Base-by-base conservation (phyloP, 495 filamentous ascomycete species). In the Rusavskia elegans region DNA sequence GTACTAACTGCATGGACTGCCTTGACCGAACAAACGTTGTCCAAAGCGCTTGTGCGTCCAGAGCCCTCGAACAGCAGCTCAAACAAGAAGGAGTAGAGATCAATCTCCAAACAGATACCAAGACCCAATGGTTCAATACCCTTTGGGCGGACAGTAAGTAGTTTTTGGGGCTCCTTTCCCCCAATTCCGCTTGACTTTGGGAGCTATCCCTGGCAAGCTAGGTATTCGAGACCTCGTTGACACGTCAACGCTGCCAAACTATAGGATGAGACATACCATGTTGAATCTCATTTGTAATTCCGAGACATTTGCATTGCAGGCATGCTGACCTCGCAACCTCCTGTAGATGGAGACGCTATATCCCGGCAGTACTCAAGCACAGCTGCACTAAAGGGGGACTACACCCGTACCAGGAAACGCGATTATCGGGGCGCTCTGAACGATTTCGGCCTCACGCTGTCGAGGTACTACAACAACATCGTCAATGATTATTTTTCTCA, bases 1-100 rank as follows among this genome's bases (percentile, higher is more conserved):
- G 90, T 50, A 95, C 87, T 3, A 96, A 97, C 62, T 97, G 90
- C 64, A 97, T 97, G 90, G 90, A 97, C 60, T 97, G 90, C 58
- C 75, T 97, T 14, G 89, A 96, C 59, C 80, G 89, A 27, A 96
- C 90, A 2, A 94, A 94, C 54, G 87, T 96, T 30, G 87, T 89
- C 20, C 90, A 95, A 66, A 88, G 84, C 58, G 89, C 87, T 0
- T 84, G 83, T 61, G 89, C 77, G 1, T 82, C 84, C 55, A 73
- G 79, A 65, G 82, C 82, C 32, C 72, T 97, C 20, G 85, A 94
- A 55, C 62, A 70, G 29, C 85, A 93, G 57, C 71, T 97, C 13
- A 78, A 76, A 50, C 70, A 76, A n/a, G 78, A 89, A 56, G 82
- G 83, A 14, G 74, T 92, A 48, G 71, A 80, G 35, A 79, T 93